Percentiles rank a stretch among this genome's conserved stretches.
phyloP scores from a whole-genome alignment of 2,329 filamentous ascomycete genomes.

The Fonsecaea erecta region DNA sequence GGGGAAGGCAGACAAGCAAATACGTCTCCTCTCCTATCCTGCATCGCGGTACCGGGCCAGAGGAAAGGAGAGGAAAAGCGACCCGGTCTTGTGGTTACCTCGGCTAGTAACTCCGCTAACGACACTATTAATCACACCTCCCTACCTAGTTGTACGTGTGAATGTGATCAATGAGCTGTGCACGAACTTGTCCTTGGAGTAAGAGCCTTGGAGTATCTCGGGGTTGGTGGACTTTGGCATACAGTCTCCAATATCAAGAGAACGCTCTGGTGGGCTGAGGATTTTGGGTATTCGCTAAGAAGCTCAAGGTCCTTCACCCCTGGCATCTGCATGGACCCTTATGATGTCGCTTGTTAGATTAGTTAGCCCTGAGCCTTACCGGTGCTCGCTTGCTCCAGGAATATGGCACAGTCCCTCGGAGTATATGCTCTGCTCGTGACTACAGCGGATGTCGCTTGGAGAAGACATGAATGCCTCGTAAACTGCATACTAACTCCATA shows the following conservation, averaged over 20 bases:
- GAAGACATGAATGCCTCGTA: background rate
- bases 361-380: background rate
- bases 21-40: background rate
- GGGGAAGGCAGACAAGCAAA: background rate
- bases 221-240: background rate
- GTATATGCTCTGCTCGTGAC: too few species aligned
- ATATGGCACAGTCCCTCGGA: background rate
- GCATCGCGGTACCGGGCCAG: background rate
- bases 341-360: background rate
- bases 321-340: background rate
- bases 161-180: background rate
- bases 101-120: background rate
- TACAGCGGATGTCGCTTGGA: background rate
- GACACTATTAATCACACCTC: too few species aligned
- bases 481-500: background rate
- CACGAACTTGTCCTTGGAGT: background rate
- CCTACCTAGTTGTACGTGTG: too few species aligned
- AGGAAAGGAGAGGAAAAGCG: background rate
- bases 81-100: too few species aligned
- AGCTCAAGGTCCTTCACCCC: background rate
- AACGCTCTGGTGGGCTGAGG: too few species aligned
- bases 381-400: background rate
- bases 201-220: background rate
- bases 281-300: too few species aligned
- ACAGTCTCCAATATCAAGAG: background rate